A percentile compares a stretch with the other conserved stretches of the same genome.
Conservation (phyloP, 805 yeast species). For the Lipomyces yamanashiensis region DNA sequence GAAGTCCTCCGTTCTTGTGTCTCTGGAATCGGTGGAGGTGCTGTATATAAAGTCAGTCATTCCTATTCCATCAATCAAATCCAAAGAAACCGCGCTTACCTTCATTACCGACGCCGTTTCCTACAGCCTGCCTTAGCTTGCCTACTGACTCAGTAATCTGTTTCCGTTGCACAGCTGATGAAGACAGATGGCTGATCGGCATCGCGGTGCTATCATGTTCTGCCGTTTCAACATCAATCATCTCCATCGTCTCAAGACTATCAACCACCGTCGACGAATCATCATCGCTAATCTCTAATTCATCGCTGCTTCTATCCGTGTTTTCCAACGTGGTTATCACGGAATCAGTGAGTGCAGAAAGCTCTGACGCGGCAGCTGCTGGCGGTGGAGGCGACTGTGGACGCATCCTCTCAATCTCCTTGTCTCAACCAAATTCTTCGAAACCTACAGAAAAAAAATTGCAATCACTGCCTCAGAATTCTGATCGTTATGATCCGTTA, state of each 20-base stretch:
- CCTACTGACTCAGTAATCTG: neutral
- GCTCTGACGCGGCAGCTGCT: neutral
- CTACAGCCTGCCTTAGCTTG: neutral
- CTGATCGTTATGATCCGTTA: too few relatives aligned
- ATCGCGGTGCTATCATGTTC: neutral
- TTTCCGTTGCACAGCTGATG: neutral
- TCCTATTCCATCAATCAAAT: neutral
- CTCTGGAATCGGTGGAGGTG: conserved; percentile 18
- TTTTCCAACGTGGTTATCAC: neutral
- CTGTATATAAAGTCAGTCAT: neutral
- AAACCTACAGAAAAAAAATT: neutral
- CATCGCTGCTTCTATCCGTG: neutral
- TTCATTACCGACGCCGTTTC: neutral
- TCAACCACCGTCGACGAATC: neutral
- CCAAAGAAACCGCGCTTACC: neutral
- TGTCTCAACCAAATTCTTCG: neutral
- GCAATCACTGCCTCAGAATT: neutral
- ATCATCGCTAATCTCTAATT: neutral
- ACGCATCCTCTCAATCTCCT: neutral
- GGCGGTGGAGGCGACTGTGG: conserved; percentile 7
- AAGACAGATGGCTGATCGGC: conserved; percentile 8
- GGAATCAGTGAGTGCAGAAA: neutral
- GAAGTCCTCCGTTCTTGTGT: conserved; percentile 9
- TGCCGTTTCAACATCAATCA: neutral
- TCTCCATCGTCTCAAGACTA: conserved; percentile 1